Evolutionary conservation across 106 monocot species (phyloP).

Genomic region (Dactylorhiza incarnata): DNA sequence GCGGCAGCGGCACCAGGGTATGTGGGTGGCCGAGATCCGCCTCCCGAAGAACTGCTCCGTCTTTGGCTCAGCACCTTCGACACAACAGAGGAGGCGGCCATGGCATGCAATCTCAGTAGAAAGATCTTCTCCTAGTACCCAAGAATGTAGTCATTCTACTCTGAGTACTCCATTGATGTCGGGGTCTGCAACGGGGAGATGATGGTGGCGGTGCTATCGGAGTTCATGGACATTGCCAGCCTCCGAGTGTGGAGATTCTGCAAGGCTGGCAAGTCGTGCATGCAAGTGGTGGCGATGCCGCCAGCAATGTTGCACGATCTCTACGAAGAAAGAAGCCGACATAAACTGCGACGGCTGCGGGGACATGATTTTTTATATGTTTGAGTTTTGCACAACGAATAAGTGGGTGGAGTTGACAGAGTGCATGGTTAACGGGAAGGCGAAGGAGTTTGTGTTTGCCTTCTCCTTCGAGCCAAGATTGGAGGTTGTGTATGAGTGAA

Average conservation of each 20-base stretch:
- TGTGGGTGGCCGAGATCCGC: too few species aligned
- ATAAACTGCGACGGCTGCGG: too few species aligned
- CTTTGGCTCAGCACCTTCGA: too few species aligned
- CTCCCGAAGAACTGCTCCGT: too few species aligned
- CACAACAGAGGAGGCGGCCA: too few species aligned
- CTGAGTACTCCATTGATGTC: constrained; percentile 70
- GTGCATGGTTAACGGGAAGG: constrained; percentile 40
- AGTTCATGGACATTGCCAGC: too few species aligned
- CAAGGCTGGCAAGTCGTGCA: too few species aligned
- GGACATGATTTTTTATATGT: constrained; percentile 47
- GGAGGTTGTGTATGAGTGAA: constrained; percentile 45
- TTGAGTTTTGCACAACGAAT: constrained; percentile 24
- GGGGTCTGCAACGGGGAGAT: constrained; percentile 48
- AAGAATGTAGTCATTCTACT: constrained; percentile 40
- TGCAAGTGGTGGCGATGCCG: too few species aligned
- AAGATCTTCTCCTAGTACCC: constrained; percentile 41
- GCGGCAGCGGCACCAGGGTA: too few species aligned
- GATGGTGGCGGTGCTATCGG: constrained; percentile 48
- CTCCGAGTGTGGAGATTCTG: too few species aligned
- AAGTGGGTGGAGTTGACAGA: constrained; percentile 62
- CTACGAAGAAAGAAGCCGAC: too few species aligned
- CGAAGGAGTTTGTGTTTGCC: constrained; percentile 54
- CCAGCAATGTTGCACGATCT: too few species aligned
- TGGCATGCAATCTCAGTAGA: constrained; percentile 40
- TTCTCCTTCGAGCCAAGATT: constrained; percentile 79